Evolutionary conservation across 2,329 filamentous ascomycete species (phyloP).

Genomic region (Westerdykella ornata): DNA sequence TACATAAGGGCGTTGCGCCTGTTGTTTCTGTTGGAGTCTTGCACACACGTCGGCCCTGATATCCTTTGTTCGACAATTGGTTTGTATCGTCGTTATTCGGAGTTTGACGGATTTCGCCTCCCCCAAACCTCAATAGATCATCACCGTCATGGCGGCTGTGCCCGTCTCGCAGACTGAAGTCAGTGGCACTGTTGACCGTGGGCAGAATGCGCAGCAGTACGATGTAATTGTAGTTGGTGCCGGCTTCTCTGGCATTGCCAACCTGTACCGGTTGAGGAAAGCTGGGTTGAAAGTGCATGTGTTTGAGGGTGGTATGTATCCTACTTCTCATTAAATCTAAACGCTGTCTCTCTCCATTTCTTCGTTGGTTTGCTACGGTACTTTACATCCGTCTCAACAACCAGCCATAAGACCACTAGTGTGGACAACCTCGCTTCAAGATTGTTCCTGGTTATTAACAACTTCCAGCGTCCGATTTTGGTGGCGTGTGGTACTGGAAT

Average conservation of each 20-base stretch:
- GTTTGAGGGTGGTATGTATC: conserved; percentile 15
- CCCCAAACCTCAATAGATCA: too few relatives aligned
- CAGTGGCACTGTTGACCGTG: not conserved
- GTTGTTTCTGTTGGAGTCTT: too few relatives aligned
- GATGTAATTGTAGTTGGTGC: conserved; percentile 23
- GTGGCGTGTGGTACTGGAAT: conserved; percentile 27
- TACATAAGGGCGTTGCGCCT: too few relatives aligned
- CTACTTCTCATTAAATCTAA: not conserved
- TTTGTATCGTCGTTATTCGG: too few relatives aligned
- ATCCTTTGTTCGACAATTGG: too few relatives aligned
- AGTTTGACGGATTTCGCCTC: too few relatives aligned
- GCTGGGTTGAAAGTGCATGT: conserved; percentile 15
- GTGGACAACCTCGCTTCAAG: too few relatives aligned
- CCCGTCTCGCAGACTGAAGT: conserved; percentile 1
- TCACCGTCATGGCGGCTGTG: conserved; percentile 3
- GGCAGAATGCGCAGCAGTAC: conserved; percentile 5
- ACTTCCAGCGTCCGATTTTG: conserved; percentile 10
- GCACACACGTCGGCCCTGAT: too few relatives aligned
- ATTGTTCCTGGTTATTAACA: too few relatives aligned
- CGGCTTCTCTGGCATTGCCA: conserved; percentile 22
- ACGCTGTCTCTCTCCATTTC: not conserved
- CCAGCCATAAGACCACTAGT: too few relatives aligned
- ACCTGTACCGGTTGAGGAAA: conserved; percentile 16
- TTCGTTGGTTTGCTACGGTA: too few relatives aligned
- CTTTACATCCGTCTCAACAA: not conserved